Conservation (phyloP, 2,329 filamentous ascomycete species). For the Hortaea werneckii region DNA sequence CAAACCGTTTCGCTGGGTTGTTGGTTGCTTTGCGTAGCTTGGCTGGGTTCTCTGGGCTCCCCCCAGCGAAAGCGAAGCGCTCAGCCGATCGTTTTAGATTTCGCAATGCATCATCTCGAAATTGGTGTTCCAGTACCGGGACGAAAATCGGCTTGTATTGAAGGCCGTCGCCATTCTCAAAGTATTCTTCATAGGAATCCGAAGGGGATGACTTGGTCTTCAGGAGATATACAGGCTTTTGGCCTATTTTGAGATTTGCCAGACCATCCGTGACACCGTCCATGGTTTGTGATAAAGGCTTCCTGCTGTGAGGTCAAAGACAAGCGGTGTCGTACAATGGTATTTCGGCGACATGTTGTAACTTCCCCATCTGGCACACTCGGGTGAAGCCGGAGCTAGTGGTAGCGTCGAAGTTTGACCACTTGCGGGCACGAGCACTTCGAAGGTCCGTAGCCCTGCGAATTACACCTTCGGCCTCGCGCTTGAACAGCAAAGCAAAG, state of each 20-base stretch:
- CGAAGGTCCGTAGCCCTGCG: no score
- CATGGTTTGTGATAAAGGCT: slow-evolving; percentile 7
- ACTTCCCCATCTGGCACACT: not conserved
- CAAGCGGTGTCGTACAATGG: no score
- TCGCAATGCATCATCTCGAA: slow-evolving; percentile 50
- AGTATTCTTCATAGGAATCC: slow-evolving; percentile 45
- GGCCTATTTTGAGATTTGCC: slow-evolving; percentile 15
- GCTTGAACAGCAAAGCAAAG: no score
- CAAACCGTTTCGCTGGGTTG: slow-evolving; percentile 42
- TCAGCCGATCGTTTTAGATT: slow-evolving; percentile 44
- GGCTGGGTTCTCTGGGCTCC: slow-evolving; percentile 17
- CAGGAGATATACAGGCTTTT: slow-evolving; percentile 56
- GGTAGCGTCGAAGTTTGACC: no score
- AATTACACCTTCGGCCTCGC: no score
- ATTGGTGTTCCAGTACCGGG: slow-evolving; percentile 59
- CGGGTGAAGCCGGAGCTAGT: no score
- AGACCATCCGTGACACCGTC: slow-evolving; percentile 16
- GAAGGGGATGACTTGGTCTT: slow-evolving; percentile 65
- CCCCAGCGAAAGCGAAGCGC: slow-evolving; percentile 29
- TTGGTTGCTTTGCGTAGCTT: slow-evolving; percentile 21
- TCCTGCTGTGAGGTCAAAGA: no score
- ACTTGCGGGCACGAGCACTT: no score
- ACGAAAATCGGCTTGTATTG: slow-evolving; percentile 59
- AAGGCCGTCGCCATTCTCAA: slow-evolving; percentile 22
- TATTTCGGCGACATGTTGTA: not conserved